Evolutionary conservation across 345 rosid genomes (phyloP).

Genomic region (Euclidium syriacum): DNA sequence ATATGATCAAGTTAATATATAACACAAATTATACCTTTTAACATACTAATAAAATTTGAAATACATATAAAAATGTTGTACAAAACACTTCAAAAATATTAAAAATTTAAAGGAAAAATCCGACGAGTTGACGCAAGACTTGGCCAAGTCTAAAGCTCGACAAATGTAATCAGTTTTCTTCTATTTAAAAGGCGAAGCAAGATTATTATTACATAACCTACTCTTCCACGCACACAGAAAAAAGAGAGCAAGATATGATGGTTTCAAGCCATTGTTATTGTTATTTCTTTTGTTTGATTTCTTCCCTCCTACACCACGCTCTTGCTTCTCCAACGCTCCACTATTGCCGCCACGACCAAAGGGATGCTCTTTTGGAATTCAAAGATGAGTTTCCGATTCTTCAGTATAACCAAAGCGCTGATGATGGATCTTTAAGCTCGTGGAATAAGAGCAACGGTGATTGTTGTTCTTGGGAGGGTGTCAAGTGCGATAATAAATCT

Average conservation of each 20-base stretch:
- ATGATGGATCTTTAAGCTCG: neutral
- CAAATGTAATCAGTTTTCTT: too few species aligned
- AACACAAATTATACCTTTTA: too few species aligned
- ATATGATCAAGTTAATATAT: too few species aligned
- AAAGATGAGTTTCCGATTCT: neutral
- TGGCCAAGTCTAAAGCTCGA: too few species aligned
- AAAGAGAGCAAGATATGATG: neutral
- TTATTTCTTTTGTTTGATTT: neutral
- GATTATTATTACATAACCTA: too few species aligned
- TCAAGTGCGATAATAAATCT: neutral
- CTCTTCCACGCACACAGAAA: too few species aligned
- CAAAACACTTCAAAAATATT: too few species aligned
- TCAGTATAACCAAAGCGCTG: neutral
- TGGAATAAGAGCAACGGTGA: constrained; percentile 2
- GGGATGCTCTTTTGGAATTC: constrained; percentile 11
- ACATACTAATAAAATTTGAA: too few species aligned
- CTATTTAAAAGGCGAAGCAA: too few species aligned
- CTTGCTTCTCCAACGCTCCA: neutral
- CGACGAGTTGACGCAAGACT: neutral
- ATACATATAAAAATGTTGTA: too few species aligned
- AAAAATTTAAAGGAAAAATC: too few species aligned
- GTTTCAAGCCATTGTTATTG: neutral
- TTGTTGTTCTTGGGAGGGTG: constrained; percentile 2
- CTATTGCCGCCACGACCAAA: neutral
- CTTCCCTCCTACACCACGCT: neutral